Evolutionary conservation across 2,329 filamentous ascomycete species (phyloP).

Genomic region (Metarhizium guizhouense): DNA sequence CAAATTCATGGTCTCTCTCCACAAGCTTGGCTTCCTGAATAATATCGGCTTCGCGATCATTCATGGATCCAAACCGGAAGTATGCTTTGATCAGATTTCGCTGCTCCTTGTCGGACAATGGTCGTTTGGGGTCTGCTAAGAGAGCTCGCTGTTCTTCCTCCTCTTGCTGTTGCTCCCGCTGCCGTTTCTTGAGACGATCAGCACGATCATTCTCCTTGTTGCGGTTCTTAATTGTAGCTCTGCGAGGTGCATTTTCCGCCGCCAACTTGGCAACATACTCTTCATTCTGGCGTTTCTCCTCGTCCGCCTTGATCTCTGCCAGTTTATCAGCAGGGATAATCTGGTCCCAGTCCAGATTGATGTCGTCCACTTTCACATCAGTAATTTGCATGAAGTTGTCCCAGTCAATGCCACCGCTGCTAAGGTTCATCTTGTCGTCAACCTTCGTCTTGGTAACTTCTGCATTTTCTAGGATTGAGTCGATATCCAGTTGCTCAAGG

Average conservation of each 20-base stretch:
- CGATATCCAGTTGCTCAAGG: slow-evolving; percentile 93
- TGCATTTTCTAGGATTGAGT: slow-evolving; percentile 91
- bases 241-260: slow-evolving; percentile 78
- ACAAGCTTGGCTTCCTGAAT: slow-evolving; percentile 76
- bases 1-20: slow-evolving; percentile 72
- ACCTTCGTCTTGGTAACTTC: slow-evolving; percentile 96
- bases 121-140: slow-evolving; percentile 75
- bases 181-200: slow-evolving; percentile 58
- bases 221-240: slow-evolving; percentile 52
- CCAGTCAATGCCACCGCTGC: slow-evolving; percentile 74
- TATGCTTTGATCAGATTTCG: slow-evolving; percentile 86
- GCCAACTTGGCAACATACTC: slow-evolving; percentile 74
- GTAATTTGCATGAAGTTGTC: slow-evolving; percentile 98
- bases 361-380: slow-evolving; percentile 85
- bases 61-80: slow-evolving; percentile 82
- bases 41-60: slow-evolving; percentile 81
- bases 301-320: slow-evolving; percentile 79
- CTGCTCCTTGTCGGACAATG: slow-evolving; percentile 85
- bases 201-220: slow-evolving; percentile 53
- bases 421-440: slow-evolving; percentile 82
- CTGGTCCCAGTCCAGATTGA: slow-evolving; percentile 85
- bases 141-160: slow-evolving; percentile 66
- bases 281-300: slow-evolving; percentile 75
- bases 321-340: slow-evolving; percentile 94
- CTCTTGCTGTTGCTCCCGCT: slow-evolving; percentile 56